These are phyloP conservation scores for Aureobasidium sp. DNA, from an alignment of 2,329 filamentous ascomycete genomes.

Conservation along the genomic window DNA sequence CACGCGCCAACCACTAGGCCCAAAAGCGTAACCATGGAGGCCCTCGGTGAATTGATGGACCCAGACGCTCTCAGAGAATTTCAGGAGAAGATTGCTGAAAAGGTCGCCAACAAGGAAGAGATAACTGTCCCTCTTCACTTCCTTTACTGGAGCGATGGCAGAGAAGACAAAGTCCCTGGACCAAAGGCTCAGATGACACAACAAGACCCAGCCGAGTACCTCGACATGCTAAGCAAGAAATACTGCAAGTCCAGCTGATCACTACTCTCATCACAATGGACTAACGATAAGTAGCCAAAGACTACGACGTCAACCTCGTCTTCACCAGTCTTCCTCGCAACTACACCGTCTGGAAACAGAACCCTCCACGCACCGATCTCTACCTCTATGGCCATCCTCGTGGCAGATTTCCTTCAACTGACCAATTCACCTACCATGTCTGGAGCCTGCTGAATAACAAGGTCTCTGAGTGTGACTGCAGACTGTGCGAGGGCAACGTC, in stretches of 20 bases:
- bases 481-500: neutral
- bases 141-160: neutral
- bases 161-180: neutral
- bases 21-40: neutral
- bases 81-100: neutral
- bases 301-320: neutral
- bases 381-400: neutral
- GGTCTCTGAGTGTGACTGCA: neutral
- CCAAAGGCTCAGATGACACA: neutral
- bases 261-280: too few species aligned
- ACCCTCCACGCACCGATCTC: neutral
- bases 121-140: neutral
- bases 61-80: neutral
- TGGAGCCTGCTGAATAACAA: slow-evolving; percentile 1
- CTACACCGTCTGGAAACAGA: neutral
- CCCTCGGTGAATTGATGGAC: neutral
- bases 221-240: neutral
- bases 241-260: too few species aligned
- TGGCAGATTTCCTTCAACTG: neutral
- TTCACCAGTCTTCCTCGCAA: neutral
- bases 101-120: neutral
- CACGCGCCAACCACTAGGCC: neutral
- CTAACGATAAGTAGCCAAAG: neutral
- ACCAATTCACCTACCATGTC: neutral
- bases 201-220: neutral